Base-by-base conservation (phyloP, 208 protist genomes). In the Trypanosoma scelopori region DNA sequence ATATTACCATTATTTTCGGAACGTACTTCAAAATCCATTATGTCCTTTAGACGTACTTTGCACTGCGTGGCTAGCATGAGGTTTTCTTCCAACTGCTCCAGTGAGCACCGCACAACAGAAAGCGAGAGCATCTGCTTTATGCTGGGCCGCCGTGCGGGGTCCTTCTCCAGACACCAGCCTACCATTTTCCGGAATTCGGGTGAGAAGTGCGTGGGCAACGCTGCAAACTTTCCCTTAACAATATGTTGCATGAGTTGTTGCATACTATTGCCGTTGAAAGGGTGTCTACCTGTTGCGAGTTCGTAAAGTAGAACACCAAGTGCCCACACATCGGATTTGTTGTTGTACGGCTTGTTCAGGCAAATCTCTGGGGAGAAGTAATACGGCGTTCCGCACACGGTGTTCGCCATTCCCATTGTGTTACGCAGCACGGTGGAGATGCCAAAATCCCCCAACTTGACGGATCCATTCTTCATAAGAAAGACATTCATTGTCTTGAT, bases 341-440 rank as follows among this genome's bases (percentile, higher is more conserved):
- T 95, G 74, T 99, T 98, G 81, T 98, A 99, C 37, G 93, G 93
- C 59, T 93, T 91, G 68, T 97, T 90, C 15, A 92, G 76, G 72
- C 94, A 98, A 48, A 99, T 78, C 70, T 98, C 96, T 0, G 97
- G 97, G 0, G 92, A 96, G 61, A 98, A 97, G 78, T 98, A 98
- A 70, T 98, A 98, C 3, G 97, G 94, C 18, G 92, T 97, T 25
- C 93, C 95, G 70, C 92, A 97, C 5, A 97, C 89, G 0, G 94
- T 98, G 61, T 92, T 93, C 0, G 94, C 92, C 81, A 97, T 87
- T 15, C 82, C 94, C 81, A 97, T 96, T 3, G 92, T 96, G 56
- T 89, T 97, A 13, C 86, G 81, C 39, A 97, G 74, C 32, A 97
- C 85, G 1, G 90, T 97, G 16, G 85, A 83, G 46, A 98, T 97